Evolutionary conservation across 176 grass and related monocot species (phyloP).

Genomic region (Microstegium vimineum): DNA sequence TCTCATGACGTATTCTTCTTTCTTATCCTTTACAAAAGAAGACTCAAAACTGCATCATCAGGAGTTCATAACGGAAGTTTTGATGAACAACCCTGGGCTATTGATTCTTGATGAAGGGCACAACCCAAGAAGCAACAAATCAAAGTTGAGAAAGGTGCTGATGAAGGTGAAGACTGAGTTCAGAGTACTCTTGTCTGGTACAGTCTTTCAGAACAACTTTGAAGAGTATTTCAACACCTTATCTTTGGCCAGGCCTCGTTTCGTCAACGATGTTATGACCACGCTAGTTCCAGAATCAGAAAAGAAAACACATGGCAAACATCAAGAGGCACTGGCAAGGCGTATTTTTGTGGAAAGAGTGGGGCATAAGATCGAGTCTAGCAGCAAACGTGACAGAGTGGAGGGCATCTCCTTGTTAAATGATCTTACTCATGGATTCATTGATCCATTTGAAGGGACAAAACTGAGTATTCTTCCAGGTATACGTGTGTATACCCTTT

Average conservation of each 20-base stretch:
- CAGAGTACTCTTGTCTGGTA: conserved; percentile 87
- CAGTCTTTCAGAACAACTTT: conserved; percentile 93
- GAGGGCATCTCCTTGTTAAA: conserved; percentile 64
- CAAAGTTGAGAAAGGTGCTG: conserved; percentile 69
- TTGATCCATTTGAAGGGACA: conserved; percentile 63
- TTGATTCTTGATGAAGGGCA: conserved; percentile 94
- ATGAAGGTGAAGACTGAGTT: conserved; percentile 92
- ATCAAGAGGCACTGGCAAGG: conserved; percentile 53
- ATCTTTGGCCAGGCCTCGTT: conserved; percentile 79
- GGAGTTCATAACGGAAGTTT: conserved; percentile 47
- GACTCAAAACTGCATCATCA: conserved; percentile 44
- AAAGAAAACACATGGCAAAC: conserved; percentile 25
- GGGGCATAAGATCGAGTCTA: conserved; percentile 70
- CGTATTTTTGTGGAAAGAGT: conserved; percentile 71
- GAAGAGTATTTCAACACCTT: conserved; percentile 94
- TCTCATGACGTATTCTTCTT: conserved; percentile 85
- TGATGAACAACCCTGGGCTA: conserved; percentile 72
- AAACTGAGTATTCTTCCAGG: conserved; percentile 37
- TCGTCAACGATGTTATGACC: conserved; percentile 60
- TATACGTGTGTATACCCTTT: conserved; percentile 56
- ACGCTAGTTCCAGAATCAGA: conserved; percentile 36
- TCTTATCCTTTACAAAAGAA: conserved; percentile 59
- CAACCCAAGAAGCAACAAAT: conserved; percentile 85
- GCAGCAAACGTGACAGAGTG: conserved; percentile 32
- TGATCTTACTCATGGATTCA: conserved; percentile 59